Evolutionary conservation across 2,329 filamentous ascomycete genomes (phyloP).

Genomic region (Trichoderma koningiopsis): DNA sequence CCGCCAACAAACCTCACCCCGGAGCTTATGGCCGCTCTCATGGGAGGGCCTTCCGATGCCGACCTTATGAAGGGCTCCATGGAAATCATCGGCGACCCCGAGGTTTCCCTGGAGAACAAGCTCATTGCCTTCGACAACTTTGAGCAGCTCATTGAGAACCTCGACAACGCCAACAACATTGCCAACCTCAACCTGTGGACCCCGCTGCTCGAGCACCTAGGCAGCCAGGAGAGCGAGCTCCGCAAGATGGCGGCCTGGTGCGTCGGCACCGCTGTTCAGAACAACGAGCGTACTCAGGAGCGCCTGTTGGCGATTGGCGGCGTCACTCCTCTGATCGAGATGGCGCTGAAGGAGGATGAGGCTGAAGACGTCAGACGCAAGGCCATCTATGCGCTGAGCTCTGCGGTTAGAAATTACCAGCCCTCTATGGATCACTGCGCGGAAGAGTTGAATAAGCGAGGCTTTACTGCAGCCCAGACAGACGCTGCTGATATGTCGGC

Average conservation of each 20-base stretch:
- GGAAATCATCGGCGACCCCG: constrained; percentile 67
- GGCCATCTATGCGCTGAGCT: constrained; percentile 86
- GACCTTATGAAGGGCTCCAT: constrained; percentile 89
- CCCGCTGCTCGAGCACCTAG: constrained; percentile 72
- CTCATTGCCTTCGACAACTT: constrained; percentile 91
- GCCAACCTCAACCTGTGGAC: constrained; percentile 78
- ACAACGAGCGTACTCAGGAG: constrained; percentile 86
- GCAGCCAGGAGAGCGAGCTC: constrained; percentile 69
- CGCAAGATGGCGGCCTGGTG: constrained; percentile 92
- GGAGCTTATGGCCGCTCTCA: constrained; percentile 72
- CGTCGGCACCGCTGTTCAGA: constrained; percentile 91
- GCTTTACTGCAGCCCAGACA: constrained; percentile 61
- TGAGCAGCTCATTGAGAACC: constrained; percentile 85
- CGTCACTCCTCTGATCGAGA: constrained; percentile 66
- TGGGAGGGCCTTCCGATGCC: constrained; percentile 84
- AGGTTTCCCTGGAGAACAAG: constrained; percentile 72
- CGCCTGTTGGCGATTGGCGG: constrained; percentile 64
- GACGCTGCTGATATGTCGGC: constrained; percentile 87
- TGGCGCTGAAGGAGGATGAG: constrained; percentile 64
- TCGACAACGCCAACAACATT: constrained; percentile 98
- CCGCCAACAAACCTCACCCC: constrained; percentile 57
- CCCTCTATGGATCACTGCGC: constrained; percentile 73
- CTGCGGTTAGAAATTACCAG: constrained; percentile 85
- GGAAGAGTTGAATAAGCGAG: constrained; percentile 59
- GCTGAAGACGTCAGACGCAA: constrained; percentile 73